These are phyloP conservation scores for Athelia psychrophila DNA, from an alignment of 1,284 basidiomycete genomes.

Conservation along the genomic window DNA sequence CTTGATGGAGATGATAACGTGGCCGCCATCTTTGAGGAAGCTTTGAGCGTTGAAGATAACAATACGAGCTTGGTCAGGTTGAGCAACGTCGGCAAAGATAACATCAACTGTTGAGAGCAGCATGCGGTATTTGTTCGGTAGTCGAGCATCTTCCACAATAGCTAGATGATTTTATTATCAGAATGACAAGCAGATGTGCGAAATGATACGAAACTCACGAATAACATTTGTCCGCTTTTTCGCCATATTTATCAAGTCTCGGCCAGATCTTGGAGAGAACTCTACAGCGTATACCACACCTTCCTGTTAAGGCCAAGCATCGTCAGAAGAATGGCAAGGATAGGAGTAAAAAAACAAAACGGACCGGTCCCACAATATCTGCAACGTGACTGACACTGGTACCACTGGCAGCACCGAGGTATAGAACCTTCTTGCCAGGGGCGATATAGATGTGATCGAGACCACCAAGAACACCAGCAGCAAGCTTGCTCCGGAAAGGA, in stretches of 20 bases:
- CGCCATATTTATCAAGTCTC: slow-evolving; percentile 99
- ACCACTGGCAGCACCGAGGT: slow-evolving; percentile 95
- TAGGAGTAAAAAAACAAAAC: slow-evolving; percentile 26
- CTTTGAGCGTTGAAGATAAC: slow-evolving; percentile 92
- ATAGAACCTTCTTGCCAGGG: slow-evolving; percentile 95
- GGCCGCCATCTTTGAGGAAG: slow-evolving; percentile 95
- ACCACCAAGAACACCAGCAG: slow-evolving; percentile 95
- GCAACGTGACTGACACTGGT: slow-evolving; percentile 99
- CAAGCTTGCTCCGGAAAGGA: slow-evolving; percentile 96
- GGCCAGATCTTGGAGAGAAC: slow-evolving; percentile 94
- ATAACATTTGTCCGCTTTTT: slow-evolving; percentile 99
- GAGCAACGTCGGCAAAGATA: slow-evolving; percentile 97
- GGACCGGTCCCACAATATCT: slow-evolving; percentile 93
- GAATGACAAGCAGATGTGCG: background rate
- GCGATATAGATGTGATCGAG: slow-evolving; percentile 93
- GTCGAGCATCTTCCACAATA: slow-evolving; percentile 95
- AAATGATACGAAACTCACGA: slow-evolving; percentile 56
- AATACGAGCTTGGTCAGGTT: slow-evolving; percentile 98
- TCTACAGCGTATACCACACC: slow-evolving; percentile 98
- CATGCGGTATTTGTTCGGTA: slow-evolving; percentile 96
- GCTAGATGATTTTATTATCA: slow-evolving; percentile 44
- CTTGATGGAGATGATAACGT: slow-evolving; percentile 97
- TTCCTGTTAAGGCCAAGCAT: slow-evolving; percentile 50
- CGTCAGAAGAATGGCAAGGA: slow-evolving; percentile 1
- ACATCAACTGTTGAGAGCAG: slow-evolving; percentile 91